Conservation (phyloP, 306 rosid species). For the Macrotyloma uniflorum region DNA sequence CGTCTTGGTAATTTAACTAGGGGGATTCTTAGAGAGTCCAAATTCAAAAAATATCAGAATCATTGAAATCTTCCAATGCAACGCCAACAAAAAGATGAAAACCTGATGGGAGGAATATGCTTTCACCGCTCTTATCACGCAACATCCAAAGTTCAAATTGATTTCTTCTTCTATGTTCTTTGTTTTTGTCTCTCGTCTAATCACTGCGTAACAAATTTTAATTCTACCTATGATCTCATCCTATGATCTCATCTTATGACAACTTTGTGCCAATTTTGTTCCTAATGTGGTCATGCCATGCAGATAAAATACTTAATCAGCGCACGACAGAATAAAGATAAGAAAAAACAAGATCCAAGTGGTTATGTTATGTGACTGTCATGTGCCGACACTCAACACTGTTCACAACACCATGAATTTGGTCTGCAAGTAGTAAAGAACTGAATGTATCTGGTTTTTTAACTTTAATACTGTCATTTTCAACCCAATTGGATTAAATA, state of each 20-base stretch:
- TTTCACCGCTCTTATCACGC: slow-evolving; percentile 32
- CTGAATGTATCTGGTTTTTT: background rate
- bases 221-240: too few relatives aligned
- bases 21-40: too few relatives aligned
- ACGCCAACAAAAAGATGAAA: too few relatives aligned
- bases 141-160: slow-evolving; percentile 2
- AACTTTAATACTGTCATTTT: background rate
- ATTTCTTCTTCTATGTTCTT: too few relatives aligned
- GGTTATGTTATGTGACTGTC: background rate
- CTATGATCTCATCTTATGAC: background rate
- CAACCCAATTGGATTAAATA: background rate
- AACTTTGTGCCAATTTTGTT: background rate
- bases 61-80: too few relatives aligned
- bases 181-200: background rate
- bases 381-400: background rate
- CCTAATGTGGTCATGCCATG: background rate
- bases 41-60: too few relatives aligned
- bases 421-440: slow-evolving; percentile 21
- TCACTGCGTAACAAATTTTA: background rate
- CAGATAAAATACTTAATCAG: background rate
- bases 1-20: too few relatives aligned
- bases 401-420: background rate
- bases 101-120: background rate
- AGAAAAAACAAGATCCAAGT: background rate
- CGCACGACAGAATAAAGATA: background rate